phyloP scores from a whole-genome alignment of 345 rosid genomes.

The Salix brachista region DNA sequence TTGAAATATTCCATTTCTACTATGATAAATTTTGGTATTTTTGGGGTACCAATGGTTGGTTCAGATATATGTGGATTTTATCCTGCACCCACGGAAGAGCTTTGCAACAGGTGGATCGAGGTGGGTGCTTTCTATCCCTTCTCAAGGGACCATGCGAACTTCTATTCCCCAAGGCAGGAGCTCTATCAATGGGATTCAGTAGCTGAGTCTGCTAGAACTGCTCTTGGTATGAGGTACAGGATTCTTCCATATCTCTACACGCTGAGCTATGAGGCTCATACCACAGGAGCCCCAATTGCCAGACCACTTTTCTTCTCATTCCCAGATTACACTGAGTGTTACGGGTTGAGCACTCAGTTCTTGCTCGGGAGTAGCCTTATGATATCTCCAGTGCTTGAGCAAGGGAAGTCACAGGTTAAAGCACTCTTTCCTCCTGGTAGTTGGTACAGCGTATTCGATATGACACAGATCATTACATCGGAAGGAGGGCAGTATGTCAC shows the following conservation, averaged over 20 bases:
- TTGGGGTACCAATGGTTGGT: constrained; percentile 97
- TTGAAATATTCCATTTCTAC: constrained; percentile 85
- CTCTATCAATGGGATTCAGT: constrained; percentile 92
- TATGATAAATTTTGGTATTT: constrained; percentile 81
- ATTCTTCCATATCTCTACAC: constrained; percentile 87
- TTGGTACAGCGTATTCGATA: constrained; percentile 84
- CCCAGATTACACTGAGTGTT: constrained; percentile 56
- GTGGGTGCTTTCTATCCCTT: constrained; percentile 93
- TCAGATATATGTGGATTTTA: constrained; percentile 94
- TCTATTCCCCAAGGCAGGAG: constrained; percentile 90
- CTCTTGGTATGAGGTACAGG: constrained; percentile 91
- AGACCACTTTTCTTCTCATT: constrained; percentile 98
- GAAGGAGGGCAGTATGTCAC: constrained; percentile 49
- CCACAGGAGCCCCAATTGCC: constrained; percentile 76
- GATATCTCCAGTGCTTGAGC: constrained; percentile 87
- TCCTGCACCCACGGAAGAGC: constrained; percentile 88
- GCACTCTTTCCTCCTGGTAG: constrained; percentile 89
- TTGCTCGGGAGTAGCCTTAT: constrained; percentile 79
- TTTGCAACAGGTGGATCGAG: constrained; percentile 97
- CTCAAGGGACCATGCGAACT: constrained; percentile 93
- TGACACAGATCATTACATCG: constrained; percentile 51
- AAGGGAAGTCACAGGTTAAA: constrained; percentile 60
- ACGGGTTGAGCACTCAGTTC: constrained; percentile 83
- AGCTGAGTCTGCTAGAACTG: constrained; percentile 79
- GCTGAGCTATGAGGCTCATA: constrained; percentile 69